These are phyloP conservation scores for Piper longum DNA, from an alignment of 164 flowering plant species.

Conservation along the genomic window DNA sequence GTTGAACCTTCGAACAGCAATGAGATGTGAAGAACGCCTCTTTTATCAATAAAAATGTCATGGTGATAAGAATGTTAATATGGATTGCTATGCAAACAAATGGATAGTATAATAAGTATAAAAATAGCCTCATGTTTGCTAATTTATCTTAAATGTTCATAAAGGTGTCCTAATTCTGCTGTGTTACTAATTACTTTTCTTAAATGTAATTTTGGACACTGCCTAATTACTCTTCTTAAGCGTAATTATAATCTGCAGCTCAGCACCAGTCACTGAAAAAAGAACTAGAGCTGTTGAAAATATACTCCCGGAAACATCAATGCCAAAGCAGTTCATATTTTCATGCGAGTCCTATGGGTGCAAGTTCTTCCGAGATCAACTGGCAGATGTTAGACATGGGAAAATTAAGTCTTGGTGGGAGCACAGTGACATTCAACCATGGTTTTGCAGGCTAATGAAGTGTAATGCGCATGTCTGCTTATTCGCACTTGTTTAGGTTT, in stretches of 20 bases:
- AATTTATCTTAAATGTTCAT: too few relatives aligned
- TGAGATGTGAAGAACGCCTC: too few relatives aligned
- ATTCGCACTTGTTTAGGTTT: background rate
- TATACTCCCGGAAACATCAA: conserved; percentile 5
- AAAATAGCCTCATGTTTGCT: too few relatives aligned
- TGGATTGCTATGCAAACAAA: too few relatives aligned
- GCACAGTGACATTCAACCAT: conserved; percentile 6
- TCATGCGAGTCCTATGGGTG: conserved; percentile 6
- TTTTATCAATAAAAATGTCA: too few relatives aligned
- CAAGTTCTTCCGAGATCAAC: conserved; percentile 1
- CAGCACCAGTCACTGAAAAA: conserved; percentile 31
- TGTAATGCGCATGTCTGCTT: background rate
- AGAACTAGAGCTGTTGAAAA: conserved; percentile 31
- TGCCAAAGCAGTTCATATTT: conserved; percentile 3
- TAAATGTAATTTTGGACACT: background rate
- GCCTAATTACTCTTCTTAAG: background rate
- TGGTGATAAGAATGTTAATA: too few relatives aligned
- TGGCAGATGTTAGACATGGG: conserved; percentile 33
- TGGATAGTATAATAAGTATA: too few relatives aligned
- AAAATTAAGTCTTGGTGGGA: conserved; percentile 24
- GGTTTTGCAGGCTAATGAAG: conserved; percentile 9
- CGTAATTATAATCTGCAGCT: conserved; percentile 16
- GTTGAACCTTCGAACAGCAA: too few relatives aligned
- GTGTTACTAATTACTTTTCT: background rate
- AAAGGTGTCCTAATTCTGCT: too few relatives aligned